Percentiles rank a stretch among this genome's conserved stretches.
Conservation (phyloP, 345 rosid genomes). For the Brassica carinata region DNA sequence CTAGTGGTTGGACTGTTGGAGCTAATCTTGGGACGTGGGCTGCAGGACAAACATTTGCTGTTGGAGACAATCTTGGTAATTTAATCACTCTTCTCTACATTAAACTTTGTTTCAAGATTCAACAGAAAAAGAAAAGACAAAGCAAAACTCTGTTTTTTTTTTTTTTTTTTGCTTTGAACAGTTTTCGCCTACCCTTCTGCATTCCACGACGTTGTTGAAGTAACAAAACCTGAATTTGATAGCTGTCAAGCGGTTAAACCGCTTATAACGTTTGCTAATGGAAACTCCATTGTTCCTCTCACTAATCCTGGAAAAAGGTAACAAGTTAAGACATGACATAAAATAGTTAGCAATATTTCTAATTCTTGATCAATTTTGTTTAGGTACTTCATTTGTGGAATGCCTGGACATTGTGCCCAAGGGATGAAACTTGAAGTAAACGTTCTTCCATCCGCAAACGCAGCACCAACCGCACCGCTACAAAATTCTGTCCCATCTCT, state of each 20-base stretch:
- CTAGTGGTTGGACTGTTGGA: conserved; percentile 65
- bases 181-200: conserved; percentile 52
- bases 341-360: not conserved
- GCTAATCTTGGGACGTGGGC: conserved; percentile 60
- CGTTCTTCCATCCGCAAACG: conserved; percentile 42
- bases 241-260: conserved; percentile 54
- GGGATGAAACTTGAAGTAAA: conserved; percentile 79
- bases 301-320: conserved; percentile 63
- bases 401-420: conserved; percentile 59
- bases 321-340: conserved; percentile 3
- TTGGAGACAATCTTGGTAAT: conserved; percentile 71
- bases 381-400: conserved; percentile 79
- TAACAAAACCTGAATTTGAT: conserved; percentile 57
- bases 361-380: conserved; percentile 2
- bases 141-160: conserved; percentile 9
- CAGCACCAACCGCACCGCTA: conserved; percentile 35
- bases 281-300: conserved; percentile 59
- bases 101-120: conserved; percentile 1
- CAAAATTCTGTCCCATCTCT: conserved; percentile 38
- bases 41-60: conserved; percentile 49
- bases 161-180: conserved; percentile 32
- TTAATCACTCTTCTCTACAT: not conserved
- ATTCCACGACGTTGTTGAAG: conserved; percentile 64
- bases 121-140: not conserved
- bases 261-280: conserved; percentile 46